phyloP scores from a whole-genome alignment of 768 basidiomycete species.

The Megacollybia marginata region DNA sequence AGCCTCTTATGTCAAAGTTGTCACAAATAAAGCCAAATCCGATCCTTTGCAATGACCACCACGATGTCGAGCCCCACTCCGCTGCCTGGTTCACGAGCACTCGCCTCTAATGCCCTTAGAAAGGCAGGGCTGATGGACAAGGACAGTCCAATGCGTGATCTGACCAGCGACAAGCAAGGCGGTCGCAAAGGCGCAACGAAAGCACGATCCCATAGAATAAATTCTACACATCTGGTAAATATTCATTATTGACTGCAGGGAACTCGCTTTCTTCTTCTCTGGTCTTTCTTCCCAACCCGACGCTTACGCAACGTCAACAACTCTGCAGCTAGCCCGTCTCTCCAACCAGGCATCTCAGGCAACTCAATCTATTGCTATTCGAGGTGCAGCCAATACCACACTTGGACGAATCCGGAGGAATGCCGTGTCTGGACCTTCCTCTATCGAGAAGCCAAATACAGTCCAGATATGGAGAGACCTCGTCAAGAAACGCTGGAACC shows the following conservation, averaged over 20 bases:
- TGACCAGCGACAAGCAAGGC: slow-evolving; percentile 52
- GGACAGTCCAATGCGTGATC: slow-evolving; percentile 70
- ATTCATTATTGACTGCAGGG: slow-evolving; percentile 23
- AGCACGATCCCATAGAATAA: slow-evolving; percentile 48
- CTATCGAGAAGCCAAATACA: not conserved
- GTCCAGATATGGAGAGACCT: slow-evolving; percentile 74
- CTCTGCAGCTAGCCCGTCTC: slow-evolving; percentile 7
- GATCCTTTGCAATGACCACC: not conserved
- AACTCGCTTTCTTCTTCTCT: slow-evolving; percentile 23
- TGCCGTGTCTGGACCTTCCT: slow-evolving; percentile 29
- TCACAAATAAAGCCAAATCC: not conserved
- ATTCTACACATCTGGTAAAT: slow-evolving; percentile 59
- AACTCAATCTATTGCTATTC: slow-evolving; percentile 54
- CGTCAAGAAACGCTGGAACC: slow-evolving; percentile 66
- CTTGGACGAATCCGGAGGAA: slow-evolving; percentile 56
- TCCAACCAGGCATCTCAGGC: slow-evolving; percentile 31
- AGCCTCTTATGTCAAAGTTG: not conserved
- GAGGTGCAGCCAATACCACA: slow-evolving; percentile 49
- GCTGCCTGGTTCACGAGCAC: slow-evolving; percentile 45
- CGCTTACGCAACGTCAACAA: slow-evolving; percentile 17
- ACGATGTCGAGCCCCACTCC: slow-evolving; percentile 62
- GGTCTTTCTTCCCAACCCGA: slow-evolving; percentile 20
- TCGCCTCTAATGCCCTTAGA: slow-evolving; percentile 58
- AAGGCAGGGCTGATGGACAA: slow-evolving; percentile 71
- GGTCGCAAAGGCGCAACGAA: slow-evolving; percentile 66